A percentile compares a stretch with the other conserved stretches of the same genome.
Conservation (phyloP, 306 rosid genomes). For the Cyclanthera cordifolia region DNA sequence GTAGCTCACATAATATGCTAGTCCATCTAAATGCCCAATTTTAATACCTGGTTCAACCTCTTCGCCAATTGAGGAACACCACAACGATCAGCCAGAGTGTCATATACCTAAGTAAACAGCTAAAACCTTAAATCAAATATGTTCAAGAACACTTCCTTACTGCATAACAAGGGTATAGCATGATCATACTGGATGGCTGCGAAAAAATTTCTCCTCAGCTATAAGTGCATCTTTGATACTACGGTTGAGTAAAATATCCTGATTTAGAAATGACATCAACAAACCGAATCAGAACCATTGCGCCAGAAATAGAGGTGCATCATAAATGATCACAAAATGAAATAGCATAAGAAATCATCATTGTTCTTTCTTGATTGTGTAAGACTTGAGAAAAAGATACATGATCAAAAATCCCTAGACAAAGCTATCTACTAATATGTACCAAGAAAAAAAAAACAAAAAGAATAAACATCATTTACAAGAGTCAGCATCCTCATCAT, state of each 20-base stretch:
- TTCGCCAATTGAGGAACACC: slow-evolving; percentile 96
- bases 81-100: slow-evolving; percentile 75
- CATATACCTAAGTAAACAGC: slow-evolving; percentile 54
- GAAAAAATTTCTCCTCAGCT: slow-evolving; percentile 88
- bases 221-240: slow-evolving; percentile 90
- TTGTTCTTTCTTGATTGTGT: slow-evolving; percentile 12
- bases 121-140: slow-evolving; percentile 12
- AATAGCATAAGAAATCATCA: background rate
- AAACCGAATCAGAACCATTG: slow-evolving; percentile 14
- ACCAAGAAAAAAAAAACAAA: no score
- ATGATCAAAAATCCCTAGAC: background rate
- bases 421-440: background rate
- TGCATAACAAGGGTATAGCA: slow-evolving; percentile 10
- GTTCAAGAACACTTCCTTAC: slow-evolving; percentile 9
- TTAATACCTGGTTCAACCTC: slow-evolving; percentile 81
- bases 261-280: slow-evolving; percentile 25
- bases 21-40: slow-evolving; percentile 8
- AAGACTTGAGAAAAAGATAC: background rate
- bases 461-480: background rate
- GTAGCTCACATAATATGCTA: background rate
- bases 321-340: slow-evolving; percentile 9
- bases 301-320: background rate
- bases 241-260: slow-evolving; percentile 75
- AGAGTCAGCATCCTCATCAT: background rate
- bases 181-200: slow-evolving; percentile 79